Evolutionary conservation across 1,139 yeast genomes (phyloP).

Genomic region (Starmera stellimalicola): DNA sequence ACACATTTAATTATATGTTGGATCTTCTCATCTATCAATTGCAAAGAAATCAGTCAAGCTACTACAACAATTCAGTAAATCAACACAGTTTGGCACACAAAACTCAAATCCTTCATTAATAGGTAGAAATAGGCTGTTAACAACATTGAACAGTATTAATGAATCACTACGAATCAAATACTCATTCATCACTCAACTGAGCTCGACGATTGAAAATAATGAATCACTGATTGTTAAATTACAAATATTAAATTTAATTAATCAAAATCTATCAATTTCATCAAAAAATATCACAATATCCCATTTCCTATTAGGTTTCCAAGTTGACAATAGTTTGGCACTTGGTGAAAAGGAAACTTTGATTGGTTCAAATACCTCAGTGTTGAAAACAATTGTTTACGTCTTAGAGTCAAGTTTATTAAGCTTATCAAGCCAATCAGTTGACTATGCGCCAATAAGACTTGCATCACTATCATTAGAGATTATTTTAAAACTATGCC

Average conservation of each 20-base stretch:
- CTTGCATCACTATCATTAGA: conserved; percentile 51
- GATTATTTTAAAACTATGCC: conserved; percentile 49
- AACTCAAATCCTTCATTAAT: conserved; percentile 31
- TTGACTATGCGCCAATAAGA: conserved; percentile 47
- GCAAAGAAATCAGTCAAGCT: conserved; percentile 47
- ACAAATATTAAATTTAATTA: conserved; percentile 49
- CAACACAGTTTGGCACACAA: conserved; percentile 38
- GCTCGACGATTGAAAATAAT: conserved; percentile 22
- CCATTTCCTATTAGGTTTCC: conserved; percentile 74
- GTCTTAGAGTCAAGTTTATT: conserved; percentile 40
- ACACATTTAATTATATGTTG: conserved; percentile 59
- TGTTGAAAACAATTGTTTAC: conserved; percentile 44
- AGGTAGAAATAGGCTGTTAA: conserved; percentile 55
- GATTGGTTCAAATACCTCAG: conserved; percentile 41
- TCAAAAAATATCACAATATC: conserved; percentile 40
- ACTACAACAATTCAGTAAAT: conserved; percentile 39
- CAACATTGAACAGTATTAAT: conserved; percentile 64
- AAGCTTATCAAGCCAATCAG: conserved; percentile 29
- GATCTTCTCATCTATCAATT: conserved; percentile 39
- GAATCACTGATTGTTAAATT: conserved; percentile 39
- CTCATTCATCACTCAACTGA: conserved; percentile 61
- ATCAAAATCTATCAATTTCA: conserved; percentile 35
- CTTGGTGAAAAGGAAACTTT: conserved; percentile 37
- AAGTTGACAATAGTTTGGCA: conserved; percentile 32
- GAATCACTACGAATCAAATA: conserved; percentile 60